Base-by-base conservation (phyloP, 257 asterid species). In the Vinca minor region DNA sequence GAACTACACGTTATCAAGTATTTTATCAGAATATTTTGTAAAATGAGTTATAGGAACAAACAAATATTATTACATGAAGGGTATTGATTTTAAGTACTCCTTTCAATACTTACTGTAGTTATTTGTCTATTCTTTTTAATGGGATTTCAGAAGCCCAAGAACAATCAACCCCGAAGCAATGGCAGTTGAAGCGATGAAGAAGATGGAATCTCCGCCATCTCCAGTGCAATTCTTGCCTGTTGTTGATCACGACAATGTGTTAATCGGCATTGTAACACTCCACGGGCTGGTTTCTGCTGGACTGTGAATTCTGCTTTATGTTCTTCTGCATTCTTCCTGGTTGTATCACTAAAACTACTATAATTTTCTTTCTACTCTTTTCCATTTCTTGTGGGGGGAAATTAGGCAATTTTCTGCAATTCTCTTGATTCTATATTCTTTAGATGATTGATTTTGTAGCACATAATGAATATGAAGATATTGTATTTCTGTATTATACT, bases 171-270 rank as follows among this genome's bases (percentile, higher is more conserved):
- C 89, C 0, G 94, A 91, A 20, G 87, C 94, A 42, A 86, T 91
- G 98, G 98, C 98, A 25, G 88, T 82, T 3, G 96, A 83, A 56
- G 98, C 98, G 74, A 88, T 88, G 96, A 81, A 88, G 80, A 88
- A 84, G 81, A 91, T 91, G 98, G 98, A 91, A 71, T 73, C 98
- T 68, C 88, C 94, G 11, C 98, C 98, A 64, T 84, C 96, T n/a
- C 88, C 98, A 0, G 98, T 91, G 62, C 98, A 91, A 70, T 86
- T 91, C 83, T 79, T 91, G 82, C 98, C 98, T 0, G 96, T 91
- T 45, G 68, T 86, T 36, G 68, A 76, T 69, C 82, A 75, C 1
- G 83, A 83, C 57, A 82, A 84, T 26, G 77, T 84, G 38, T 74
- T 91, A 77, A 91, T 91, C 66, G 95, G 98, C 57, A 91, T 91